A percentile compares a stretch with the other conserved stretches of the same genome.
Conservation (phyloP, 2,329 filamentous ascomycete species). For the Leptodontidium sp. region DNA sequence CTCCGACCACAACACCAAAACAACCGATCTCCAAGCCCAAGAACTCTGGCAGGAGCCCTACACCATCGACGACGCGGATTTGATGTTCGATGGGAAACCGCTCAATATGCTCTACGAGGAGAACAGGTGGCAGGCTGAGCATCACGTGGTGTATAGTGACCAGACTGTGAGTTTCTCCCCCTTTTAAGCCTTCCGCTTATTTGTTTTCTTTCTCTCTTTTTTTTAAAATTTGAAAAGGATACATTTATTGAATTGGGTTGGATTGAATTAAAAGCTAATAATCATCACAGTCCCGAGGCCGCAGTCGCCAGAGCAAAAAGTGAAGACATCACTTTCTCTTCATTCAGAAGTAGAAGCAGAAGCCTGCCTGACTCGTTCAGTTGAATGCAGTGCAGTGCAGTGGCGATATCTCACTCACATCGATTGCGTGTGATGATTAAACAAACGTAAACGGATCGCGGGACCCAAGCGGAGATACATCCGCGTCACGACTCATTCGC, state of each 20-base stretch:
- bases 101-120: slow-evolving; percentile 45
- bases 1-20: slow-evolving; percentile 1
- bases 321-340: not conserved
- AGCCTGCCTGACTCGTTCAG: not conserved
- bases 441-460: not conserved
- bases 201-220: too few relatives aligned
- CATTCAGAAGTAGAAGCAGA: not conserved
- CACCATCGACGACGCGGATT: slow-evolving; percentile 42
- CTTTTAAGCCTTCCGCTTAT: not conserved
- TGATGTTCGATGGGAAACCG: slow-evolving; percentile 45
- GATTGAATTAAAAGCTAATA: not conserved
- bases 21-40: slow-evolving; percentile 32
- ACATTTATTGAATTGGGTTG: not conserved
- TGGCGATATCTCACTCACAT: not conserved
- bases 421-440: not conserved
- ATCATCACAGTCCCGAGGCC: slow-evolving; percentile 20
- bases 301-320: slow-evolving; percentile 33
- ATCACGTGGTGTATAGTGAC: slow-evolving; percentile 21
- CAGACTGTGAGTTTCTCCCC: slow-evolving; percentile 11
- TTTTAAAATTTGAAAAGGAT: too few relatives aligned
- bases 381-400: too few relatives aligned
- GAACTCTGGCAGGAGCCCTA: slow-evolving; percentile 41
- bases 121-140: slow-evolving; percentile 38
- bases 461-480: not conserved
- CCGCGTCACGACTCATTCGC: not conserved